These are phyloP conservation scores for Saturnispora mendoncae DNA, from an alignment of 805 yeast genomes.

Conservation along the genomic window DNA sequence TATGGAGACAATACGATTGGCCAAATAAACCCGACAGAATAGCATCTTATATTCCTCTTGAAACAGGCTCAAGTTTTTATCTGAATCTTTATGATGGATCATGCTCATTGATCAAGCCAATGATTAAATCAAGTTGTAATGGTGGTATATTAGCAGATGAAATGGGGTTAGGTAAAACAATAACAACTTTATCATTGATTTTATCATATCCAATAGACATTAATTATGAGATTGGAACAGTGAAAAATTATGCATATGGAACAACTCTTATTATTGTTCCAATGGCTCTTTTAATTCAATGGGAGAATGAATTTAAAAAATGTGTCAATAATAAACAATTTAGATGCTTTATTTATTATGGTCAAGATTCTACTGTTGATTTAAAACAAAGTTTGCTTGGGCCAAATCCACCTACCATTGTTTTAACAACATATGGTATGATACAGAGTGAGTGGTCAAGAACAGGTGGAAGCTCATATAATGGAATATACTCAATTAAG, in stretches of 20 bases:
- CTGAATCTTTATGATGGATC: conserved; percentile 78
- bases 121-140: conserved; percentile 45
- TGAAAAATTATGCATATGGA: conserved; percentile 46
- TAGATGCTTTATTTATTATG: conserved; percentile 63
- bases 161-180: conserved; percentile 94
- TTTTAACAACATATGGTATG: conserved; percentile 84
- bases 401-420: conserved; percentile 50
- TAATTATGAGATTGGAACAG: conserved; percentile 9
- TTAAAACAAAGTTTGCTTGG: conserved; percentile 37
- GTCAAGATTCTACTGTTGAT: conserved; percentile 47
- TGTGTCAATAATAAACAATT: conserved; percentile 36
- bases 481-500: conserved; percentile 61
- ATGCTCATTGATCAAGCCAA: conserved; percentile 58
- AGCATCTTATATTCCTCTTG: background rate
- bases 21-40: conserved; percentile 34
- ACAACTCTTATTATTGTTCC: conserved; percentile 82
- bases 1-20: conserved; percentile 78
- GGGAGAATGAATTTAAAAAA: conserved; percentile 73
- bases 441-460: conserved; percentile 66
- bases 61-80: conserved; percentile 37
- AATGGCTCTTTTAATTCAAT: conserved; percentile 83
- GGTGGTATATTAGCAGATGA: conserved; percentile 95
- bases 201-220: conserved; percentile 54
- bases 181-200: conserved; percentile 68
- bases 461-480: conserved; percentile 20